Base-by-base conservation (phyloP, 2,329 filamentous ascomycete species). In the Xylariaceae sp. region DNA sequence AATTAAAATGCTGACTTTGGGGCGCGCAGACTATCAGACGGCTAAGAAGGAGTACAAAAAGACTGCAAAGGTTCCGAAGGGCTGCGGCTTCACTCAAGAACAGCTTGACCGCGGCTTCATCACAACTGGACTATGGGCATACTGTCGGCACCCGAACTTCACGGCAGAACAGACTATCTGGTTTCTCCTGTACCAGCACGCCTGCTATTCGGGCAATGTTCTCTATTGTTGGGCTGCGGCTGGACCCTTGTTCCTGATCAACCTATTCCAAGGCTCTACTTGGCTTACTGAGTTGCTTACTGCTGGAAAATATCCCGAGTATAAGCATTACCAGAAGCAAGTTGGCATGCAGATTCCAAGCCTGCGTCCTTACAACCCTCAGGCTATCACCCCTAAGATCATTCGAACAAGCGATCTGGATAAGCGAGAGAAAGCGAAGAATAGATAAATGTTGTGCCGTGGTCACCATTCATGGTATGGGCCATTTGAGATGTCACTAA, bases 141-240 rank as follows among this genome's bases (percentile, higher is more conserved):
- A 85, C 74, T 92, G 87, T 59, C 81, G 94, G 41, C 95, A 99
- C 68, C 94, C 94, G 42, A 99, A 99, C 69, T 99, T 97, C 64
- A 83, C 88, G 5, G 89, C 89, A 5, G 94, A 99, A 71, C 94
- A 97, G 71, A 76, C 83, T 30, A 83, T 97, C 61, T 99, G 94
- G 94, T 77, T 95, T 47, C 73, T 83, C 9, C 70, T 97, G 45
- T 97, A 97, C 68, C 81, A 89, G 62, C 99, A 92, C 94, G 83
- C 81, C 58, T 92, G 87, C 68, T 86, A 82, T 65, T 80, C 84
- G 47, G 88, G 85, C 31, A 79, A 83, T 48, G 82, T 77, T 1
- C 74, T 85, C 39, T 85, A 85, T 66, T 92, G 87, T 69, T 99
- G 91, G 89, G 84, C 87, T 1, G 82, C 81, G 44, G 66, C 81